Conservation (phyloP, 2,329 filamentous ascomycete genomes). For the Verticillium albo-atrum region DNA sequence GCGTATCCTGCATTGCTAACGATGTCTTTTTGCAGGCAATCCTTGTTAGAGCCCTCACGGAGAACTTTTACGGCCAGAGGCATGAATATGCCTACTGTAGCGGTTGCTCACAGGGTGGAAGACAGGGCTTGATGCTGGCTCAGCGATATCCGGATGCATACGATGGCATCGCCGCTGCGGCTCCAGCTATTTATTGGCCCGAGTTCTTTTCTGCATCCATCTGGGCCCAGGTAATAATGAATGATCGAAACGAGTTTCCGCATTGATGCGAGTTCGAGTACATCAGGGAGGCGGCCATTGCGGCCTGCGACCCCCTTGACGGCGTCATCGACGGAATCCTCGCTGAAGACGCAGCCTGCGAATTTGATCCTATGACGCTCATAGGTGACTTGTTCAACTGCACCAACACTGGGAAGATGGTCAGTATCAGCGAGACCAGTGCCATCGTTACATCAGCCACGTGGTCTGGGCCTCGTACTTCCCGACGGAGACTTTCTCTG, state of each 20-base stretch:
- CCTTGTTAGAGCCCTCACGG: conserved; percentile 36
- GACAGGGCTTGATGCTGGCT: conserved; percentile 51
- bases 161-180: conserved; percentile 49
- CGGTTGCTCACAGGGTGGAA: conserved; percentile 56
- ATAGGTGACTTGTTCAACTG: not conserved
- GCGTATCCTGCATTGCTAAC: too few species aligned
- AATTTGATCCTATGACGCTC: conserved; percentile 3
- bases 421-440: conserved; percentile 23
- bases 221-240: conserved; percentile 4
- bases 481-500: not conserved
- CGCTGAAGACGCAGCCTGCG: conserved; percentile 4
- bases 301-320: conserved; percentile 40
- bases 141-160: conserved; percentile 52
- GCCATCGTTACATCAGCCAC: conserved; percentile 1
- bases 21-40: conserved; percentile 25
- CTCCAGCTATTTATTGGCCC: conserved; percentile 24
- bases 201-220: conserved; percentile 18
- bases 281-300: conserved; percentile 24
- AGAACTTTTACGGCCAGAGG: conserved; percentile 37
- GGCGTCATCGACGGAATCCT: conserved; percentile 42
- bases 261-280: conserved; percentile 22
- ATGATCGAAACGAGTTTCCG: conserved; percentile 3
- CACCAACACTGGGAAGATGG: conserved; percentile 12
- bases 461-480: conserved; percentile 6
- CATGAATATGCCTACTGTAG: conserved; percentile 45